Evolutionary conservation across 768 basidiomycete species (phyloP).

Genomic region (Mycena olivaceomarginata): DNA sequence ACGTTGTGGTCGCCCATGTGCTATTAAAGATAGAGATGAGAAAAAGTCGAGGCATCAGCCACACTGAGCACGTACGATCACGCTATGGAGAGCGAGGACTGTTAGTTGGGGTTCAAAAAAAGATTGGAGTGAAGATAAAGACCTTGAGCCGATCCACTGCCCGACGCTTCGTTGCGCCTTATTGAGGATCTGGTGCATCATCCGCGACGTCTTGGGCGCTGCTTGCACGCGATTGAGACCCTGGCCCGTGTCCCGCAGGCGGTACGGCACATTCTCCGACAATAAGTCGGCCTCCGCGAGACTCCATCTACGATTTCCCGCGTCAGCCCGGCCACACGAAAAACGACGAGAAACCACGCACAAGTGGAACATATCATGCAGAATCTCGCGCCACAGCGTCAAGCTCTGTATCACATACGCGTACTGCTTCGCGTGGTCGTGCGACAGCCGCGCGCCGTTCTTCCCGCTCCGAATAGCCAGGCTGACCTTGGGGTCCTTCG

Average conservation of each 20-base stretch:
- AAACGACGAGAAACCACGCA: slow-evolving; percentile 66
- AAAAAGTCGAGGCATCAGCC: slow-evolving; percentile 71
- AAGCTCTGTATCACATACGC: slow-evolving; percentile 91
- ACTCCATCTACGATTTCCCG: slow-evolving; percentile 31
- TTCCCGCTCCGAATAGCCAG: slow-evolving; percentile 89
- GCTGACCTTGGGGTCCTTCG: slow-evolving; percentile 77
- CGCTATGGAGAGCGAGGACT: neutral
- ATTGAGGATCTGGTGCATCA: slow-evolving; percentile 92
- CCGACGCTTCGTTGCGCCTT: slow-evolving; percentile 90
- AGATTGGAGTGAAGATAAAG: neutral
- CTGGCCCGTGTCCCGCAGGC: slow-evolving; percentile 92
- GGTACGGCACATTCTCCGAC: slow-evolving; percentile 84
- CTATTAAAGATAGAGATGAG: slow-evolving; percentile 19
- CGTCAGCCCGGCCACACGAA: neutral
- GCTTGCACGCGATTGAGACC: slow-evolving; percentile 94
- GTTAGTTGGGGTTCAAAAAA: slow-evolving; percentile 15
- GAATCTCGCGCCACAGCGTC: slow-evolving; percentile 90
- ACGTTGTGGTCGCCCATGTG: slow-evolving; percentile 95
- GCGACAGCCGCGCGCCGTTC: slow-evolving; percentile 87
- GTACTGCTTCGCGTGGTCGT: slow-evolving; percentile 91
- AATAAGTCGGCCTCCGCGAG: slow-evolving; percentile 88
- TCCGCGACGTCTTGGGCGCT: slow-evolving; percentile 91
- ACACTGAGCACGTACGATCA: slow-evolving; percentile 45
- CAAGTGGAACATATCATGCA: slow-evolving; percentile 93
- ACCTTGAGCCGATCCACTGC: slow-evolving; percentile 82